Evolutionary conservation across 805 yeast genomes (phyloP).

Genomic region (Metschnikowia cubensis): DNA sequence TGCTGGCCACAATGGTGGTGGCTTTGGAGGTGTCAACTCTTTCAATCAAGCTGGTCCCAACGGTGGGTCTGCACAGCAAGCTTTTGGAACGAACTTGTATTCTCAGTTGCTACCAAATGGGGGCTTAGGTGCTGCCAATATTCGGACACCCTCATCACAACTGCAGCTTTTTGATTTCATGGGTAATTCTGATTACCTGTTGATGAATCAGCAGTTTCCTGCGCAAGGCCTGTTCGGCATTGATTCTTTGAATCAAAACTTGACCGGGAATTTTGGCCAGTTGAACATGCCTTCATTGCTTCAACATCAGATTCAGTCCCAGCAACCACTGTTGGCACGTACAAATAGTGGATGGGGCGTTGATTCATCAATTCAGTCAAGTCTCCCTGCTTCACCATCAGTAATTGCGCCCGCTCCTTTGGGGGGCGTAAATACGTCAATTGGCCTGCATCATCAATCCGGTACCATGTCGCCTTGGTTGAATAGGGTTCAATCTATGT

Average conservation of each 20-base stretch:
- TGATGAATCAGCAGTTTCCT: slow-evolving; percentile 22
- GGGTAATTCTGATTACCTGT: slow-evolving; percentile 14
- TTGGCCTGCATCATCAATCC: slow-evolving; percentile 24
- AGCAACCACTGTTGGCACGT: slow-evolving; percentile 29
- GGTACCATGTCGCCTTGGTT: slow-evolving; percentile 43
- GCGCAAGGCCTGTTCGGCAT: slow-evolving; percentile 25
- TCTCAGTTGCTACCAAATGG: slow-evolving; percentile 28
- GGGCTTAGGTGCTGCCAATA: slow-evolving; percentile 26
- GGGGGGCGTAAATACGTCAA: slow-evolving; percentile 8
- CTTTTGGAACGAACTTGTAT: slow-evolving; percentile 20
- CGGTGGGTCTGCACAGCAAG: slow-evolving; percentile 10
- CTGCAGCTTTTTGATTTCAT: slow-evolving; percentile 17
- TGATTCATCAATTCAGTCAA: slow-evolving; percentile 23
- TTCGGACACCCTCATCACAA: slow-evolving; percentile 20
- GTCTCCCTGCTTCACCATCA: slow-evolving; percentile 28
- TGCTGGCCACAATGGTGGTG: slow-evolving; percentile 1
- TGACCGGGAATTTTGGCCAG: slow-evolving; percentile 11
- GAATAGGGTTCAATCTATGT: slow-evolving; percentile 28
- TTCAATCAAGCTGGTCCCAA: slow-evolving; percentile 5
- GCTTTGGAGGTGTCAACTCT: neutral
- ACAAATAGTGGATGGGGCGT: slow-evolving; percentile 40
- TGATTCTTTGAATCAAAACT: slow-evolving; percentile 18
- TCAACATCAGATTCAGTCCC: slow-evolving; percentile 29
- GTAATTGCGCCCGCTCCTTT: slow-evolving; percentile 21
- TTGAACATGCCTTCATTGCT: slow-evolving; percentile 34